These are phyloP conservation scores for Rickenella mellea DNA, from an alignment of 768 basidiomycete genomes.

Conservation along the genomic window DNA sequence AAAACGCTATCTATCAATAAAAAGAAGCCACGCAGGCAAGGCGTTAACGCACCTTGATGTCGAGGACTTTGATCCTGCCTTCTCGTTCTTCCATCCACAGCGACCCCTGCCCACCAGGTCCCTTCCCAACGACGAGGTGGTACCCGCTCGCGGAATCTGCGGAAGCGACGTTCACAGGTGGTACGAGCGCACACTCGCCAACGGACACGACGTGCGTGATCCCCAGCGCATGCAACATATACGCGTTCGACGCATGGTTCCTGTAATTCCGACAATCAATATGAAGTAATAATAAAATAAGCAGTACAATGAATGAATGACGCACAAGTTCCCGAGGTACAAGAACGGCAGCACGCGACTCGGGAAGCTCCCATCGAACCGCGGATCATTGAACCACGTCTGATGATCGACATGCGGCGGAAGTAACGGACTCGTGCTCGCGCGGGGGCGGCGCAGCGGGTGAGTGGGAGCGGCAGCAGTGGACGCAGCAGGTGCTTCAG, in stretches of 20 bases:
- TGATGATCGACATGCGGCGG: conserved; percentile 63
- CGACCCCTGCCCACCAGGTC: conserved; percentile 50
- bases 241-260: conserved; percentile 89
- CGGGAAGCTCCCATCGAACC: conserved; percentile 95
- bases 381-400: conserved; percentile 88
- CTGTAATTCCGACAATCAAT: conserved; percentile 26
- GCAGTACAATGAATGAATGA: conserved; percentile 17
- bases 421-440: conserved; percentile 59
- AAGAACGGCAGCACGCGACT: conserved; percentile 87
- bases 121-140: conserved; percentile 35
- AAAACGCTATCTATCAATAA: no score
- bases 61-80: conserved; percentile 82
- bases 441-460: conserved; percentile 43
- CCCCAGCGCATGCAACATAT: conserved; percentile 91
- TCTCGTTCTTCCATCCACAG: conserved; percentile 83
- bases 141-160: conserved; percentile 11
- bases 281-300: neutral
- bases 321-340: conserved; percentile 90
- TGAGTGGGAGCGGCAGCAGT: conserved; percentile 2
- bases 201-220: conserved; percentile 97
- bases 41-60: no score
- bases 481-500: no score
- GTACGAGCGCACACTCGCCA: conserved; percentile 86
- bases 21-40: conserved; percentile 7
- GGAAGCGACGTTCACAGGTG: conserved; percentile 45